Base-by-base conservation (phyloP, 176 grass and related monocot genomes). In the Phoenix roebelenii region DNA sequence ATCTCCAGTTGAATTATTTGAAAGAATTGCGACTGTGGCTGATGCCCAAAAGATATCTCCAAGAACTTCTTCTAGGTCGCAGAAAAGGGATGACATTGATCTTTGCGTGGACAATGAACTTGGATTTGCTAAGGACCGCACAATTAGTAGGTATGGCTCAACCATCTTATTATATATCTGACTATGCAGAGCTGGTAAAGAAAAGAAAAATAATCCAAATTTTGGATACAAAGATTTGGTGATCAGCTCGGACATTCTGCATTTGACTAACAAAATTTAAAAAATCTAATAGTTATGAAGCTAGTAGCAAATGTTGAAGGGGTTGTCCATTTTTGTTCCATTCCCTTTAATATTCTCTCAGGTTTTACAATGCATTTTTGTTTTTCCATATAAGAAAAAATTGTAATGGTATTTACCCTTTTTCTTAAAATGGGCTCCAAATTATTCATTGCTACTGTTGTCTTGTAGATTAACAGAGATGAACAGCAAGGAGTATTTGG, bases 41-140 rank as follows among this genome's bases (percentile, higher is more conserved):
- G 86, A 95, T 71, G 85, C 86, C 49, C 74, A 74, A 4, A 86
- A 76, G 57, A 5, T 61, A 64, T 77, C 77, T 22, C 79, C 85
- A 3, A 77, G 82, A 67, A 86, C 70, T 24, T 72, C 79, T 10
- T 86, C 90, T 9, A 79, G 80, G 25, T 81, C 73, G 0, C 68
- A 52, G 16, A 95, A 71, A 77, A 79, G 59, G 1, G 84, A 97
- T 25, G 87, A 97, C n/a, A 58, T 72, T 19, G 93, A 97, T 51
- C 66, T 97, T 4, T 91, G 93, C 48, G 83, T 97, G 17, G 93
- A 91, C 44, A 97, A 97, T 1, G 87, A 91, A 49, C 81, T 97
- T 6, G 93, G 93, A n/a, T 97, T 97, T 18, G 81, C 93, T 10
- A 97, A 97, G 55, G 84, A 97, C 18, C 93, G 86, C 25, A 90